A percentile compares a stretch with the other conserved stretches of the same genome.
phyloP scores from a whole-genome alignment of 2,329 filamentous ascomycete genomes.

The Ophiosphaerella herpotricha region DNA sequence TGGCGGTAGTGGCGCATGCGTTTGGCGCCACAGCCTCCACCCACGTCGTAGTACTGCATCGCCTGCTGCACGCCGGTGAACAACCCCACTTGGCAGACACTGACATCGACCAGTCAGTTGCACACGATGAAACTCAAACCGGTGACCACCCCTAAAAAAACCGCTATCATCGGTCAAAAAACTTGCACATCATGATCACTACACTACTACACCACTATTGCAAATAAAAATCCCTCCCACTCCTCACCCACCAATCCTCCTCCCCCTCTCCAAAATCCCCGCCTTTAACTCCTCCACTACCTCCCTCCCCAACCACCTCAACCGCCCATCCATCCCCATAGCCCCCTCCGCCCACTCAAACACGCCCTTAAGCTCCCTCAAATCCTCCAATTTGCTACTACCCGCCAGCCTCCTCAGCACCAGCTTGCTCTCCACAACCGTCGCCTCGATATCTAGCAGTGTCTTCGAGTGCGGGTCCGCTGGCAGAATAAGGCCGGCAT shows the following conservation, averaged over 20 bases:
- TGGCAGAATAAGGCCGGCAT: constrained; percentile 56
- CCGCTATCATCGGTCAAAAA: no score
- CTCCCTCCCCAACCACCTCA: constrained; percentile 61
- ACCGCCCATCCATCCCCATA: constrained; percentile 40
- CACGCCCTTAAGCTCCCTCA: constrained; percentile 66
- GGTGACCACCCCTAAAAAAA: no score
- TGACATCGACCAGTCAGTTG: no score
- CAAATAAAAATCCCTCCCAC: background rate
- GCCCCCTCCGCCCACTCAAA: constrained; percentile 68
- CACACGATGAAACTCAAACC: no score
- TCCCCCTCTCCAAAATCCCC: constrained; percentile 50
- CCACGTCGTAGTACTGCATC: no score
- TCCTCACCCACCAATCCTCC: constrained; percentile 17
- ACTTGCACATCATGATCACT: background rate
- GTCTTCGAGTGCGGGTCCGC: constrained; percentile 50
- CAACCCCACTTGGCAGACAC: no score
- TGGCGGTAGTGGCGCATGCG: no score
- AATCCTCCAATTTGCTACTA: constrained; percentile 51
- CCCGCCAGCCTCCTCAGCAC: constrained; percentile 57
- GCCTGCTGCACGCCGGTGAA: no score
- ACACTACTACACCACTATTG: background rate
- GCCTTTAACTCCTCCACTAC: constrained; percentile 61
- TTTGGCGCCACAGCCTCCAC: no score
- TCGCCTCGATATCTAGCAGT: constrained; percentile 59
- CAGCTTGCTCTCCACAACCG: constrained; percentile 73